Evolutionary conservation across 768 basidiomycete species (phyloP), one percentile per base, ranked within the genome.

Genomic region (Galerina sulciceps): DNA sequence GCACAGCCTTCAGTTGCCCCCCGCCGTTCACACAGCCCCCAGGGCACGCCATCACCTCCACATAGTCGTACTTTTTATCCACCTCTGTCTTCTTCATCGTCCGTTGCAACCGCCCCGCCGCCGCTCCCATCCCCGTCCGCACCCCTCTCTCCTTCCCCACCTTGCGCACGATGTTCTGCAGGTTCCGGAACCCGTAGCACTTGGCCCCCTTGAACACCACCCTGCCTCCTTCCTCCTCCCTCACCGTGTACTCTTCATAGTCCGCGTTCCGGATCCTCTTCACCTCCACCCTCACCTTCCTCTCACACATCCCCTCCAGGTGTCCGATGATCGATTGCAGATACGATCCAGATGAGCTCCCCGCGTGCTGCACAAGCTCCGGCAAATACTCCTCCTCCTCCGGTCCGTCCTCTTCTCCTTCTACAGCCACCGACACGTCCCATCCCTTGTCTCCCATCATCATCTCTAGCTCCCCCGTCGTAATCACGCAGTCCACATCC

Each of bases 31-130:
- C 93, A 72, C 97, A 99, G 15, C 97, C 97, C 0, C 90, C 88
- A 0, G 97, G 97, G 77, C 97, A 99, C 35, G 97, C 97, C 97
- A 99, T 99, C 61, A 99, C 94, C 69, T 97, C 95, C 40, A 96
- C 88, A 72, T 94, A 97, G 75, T 96, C 94, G 70, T 93, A 93
- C 42, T 80, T 77, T 59, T 71, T 75, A 52, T 81, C 80, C 40
- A 72, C 76, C 44, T 54, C 65, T 69, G 31, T 34, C n/a, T 72
- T 71, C 51, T 65, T 73, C 46, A 38, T 67, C 18, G 71, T 69
- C 60, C 71, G 71, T 67, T 75, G 48, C 58, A 53, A 51, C 63
- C 67, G 66, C 40, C 75, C 74, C 31, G 74, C 75, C 31, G 74
- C 75, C 31, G 74, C 74, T 18, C 75, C 74, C 20, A 79, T 81